phyloP scores from a whole-genome alignment of 2,329 filamentous ascomycete genomes.

The Phyllosticta citriasiana region DNA sequence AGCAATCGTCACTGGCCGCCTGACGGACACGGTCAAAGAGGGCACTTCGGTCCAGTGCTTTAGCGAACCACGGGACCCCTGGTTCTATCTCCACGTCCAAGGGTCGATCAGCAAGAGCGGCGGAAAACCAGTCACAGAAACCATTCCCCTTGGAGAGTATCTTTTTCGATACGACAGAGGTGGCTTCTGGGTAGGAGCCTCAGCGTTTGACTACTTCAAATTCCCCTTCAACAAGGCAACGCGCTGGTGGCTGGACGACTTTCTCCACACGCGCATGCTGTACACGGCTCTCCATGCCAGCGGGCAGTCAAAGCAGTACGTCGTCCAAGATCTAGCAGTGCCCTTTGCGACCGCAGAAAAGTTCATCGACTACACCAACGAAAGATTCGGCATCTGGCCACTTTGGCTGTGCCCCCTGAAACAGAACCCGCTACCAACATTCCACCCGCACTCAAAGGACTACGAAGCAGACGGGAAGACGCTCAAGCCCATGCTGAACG shows the following conservation, averaged over 20 bases:
- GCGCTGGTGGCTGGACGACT: slow-evolving; percentile 50
- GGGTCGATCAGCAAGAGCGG: not conserved
- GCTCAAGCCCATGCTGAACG: slow-evolving; percentile 35
- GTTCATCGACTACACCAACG: slow-evolving; percentile 36
- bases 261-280: slow-evolving; percentile 54
- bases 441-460: slow-evolving; percentile 15
- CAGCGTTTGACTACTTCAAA: slow-evolving; percentile 53
- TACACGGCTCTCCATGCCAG: slow-evolving; percentile 56
- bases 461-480: slow-evolving; percentile 15
- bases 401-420: slow-evolving; percentile 39
- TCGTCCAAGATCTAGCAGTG: slow-evolving; percentile 53
- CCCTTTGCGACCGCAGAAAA: slow-evolving; percentile 33
- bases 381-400: slow-evolving; percentile 34
- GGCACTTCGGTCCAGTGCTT: not conserved
- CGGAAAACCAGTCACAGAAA: slow-evolving; percentile 35
- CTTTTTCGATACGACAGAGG: slow-evolving; percentile 63
- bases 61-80: slow-evolving; percentile 31
- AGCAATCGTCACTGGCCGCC: slow-evolving; percentile 36
- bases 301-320: slow-evolving; percentile 48
- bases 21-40: slow-evolving; percentile 18
- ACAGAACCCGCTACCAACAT: slow-evolving; percentile 5
- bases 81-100: slow-evolving; percentile 40
- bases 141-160: slow-evolving; percentile 54
- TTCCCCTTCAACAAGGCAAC: slow-evolving; percentile 56
- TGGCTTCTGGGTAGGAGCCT: slow-evolving; percentile 53